Evolutionary conservation across 768 basidiomycete species (phyloP).

Genomic region (Holtermannia corniformis): DNA sequence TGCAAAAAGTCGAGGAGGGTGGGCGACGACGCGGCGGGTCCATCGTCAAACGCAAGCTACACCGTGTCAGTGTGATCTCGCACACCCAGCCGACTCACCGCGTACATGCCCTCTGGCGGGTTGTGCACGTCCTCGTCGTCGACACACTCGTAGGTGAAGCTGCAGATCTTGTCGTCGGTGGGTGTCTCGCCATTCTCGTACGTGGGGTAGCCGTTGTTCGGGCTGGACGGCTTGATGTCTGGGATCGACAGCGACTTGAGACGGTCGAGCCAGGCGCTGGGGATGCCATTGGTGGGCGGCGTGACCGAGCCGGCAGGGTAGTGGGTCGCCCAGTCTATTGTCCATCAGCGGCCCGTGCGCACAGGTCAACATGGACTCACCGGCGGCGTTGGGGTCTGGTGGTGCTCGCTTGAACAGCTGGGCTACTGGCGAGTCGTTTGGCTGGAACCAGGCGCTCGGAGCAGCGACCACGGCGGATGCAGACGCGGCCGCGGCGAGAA

Average conservation of each 20-base stretch:
- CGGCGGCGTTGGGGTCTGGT: constrained; percentile 10
- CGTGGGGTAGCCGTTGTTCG: constrained; percentile 34
- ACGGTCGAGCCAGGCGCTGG: constrained; percentile 62
- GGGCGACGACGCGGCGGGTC: constrained; percentile 34
- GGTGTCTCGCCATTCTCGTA: constrained; percentile 34
- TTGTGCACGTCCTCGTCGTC: constrained; percentile 61
- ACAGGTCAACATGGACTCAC: constrained; percentile 8
- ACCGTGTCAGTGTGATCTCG: background rate
- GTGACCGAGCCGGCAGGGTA: constrained; percentile 49
- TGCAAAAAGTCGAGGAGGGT: constrained; percentile 58
- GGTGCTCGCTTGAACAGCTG: constrained; percentile 12
- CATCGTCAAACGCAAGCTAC: constrained; percentile 38
- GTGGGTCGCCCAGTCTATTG: constrained; percentile 54
- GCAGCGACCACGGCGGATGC: background rate
- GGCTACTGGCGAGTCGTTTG: constrained; percentile 12
- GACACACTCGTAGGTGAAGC: constrained; percentile 61
- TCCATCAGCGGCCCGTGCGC: background rate
- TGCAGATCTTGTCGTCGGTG: constrained; percentile 55
- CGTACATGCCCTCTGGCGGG: constrained; percentile 61
- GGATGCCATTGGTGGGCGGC: constrained; percentile 51
- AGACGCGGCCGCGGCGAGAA: background rate
- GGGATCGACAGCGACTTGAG: constrained; percentile 66
- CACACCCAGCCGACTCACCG: constrained; percentile 11
- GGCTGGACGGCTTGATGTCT: constrained; percentile 50
- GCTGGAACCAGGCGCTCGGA: constrained; percentile 8